Conservation (phyloP, 129 eudicot genomes). For the Escallonia herrerae region DNA sequence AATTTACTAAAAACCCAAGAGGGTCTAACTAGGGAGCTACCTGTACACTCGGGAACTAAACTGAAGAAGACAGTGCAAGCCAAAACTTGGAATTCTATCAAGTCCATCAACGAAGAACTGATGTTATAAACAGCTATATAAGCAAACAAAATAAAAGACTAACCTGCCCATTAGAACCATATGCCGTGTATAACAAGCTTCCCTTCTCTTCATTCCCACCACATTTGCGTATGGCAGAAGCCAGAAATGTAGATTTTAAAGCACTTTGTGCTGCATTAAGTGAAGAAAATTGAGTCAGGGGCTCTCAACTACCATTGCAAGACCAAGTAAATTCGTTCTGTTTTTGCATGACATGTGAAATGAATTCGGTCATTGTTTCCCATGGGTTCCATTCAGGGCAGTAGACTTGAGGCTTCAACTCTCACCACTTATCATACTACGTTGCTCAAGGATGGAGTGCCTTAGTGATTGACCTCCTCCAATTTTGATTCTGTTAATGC, state of each 20-base stretch:
- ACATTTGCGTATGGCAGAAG: conserved; percentile 90
- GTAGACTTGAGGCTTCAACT: too few relatives aligned
- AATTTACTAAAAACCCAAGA: too few relatives aligned
- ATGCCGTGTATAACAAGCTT: conserved; percentile 56
- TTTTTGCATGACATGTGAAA: background rate
- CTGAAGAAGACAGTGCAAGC: too few relatives aligned
- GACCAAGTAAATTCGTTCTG: background rate
- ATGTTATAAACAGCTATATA: too few relatives aligned
- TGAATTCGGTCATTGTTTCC: background rate
- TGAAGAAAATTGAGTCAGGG: conserved; percentile 1
- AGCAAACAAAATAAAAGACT: conserved; percentile 6
- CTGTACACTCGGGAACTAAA: too few relatives aligned
- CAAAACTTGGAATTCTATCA: too few relatives aligned
- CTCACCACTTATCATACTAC: too few relatives aligned
- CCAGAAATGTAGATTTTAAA: conserved; percentile 67
- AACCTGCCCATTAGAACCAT: conserved; percentile 90
- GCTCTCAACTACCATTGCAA: background rate
- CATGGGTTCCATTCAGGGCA: background rate
- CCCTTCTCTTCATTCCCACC: conserved; percentile 99
- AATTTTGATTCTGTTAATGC: too few relatives aligned
- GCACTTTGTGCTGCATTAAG: conserved; percentile 83
- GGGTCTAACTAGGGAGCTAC: too few relatives aligned
- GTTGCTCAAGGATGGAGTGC: too few relatives aligned
- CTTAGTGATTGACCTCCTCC: too few relatives aligned
- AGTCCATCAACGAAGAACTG: too few relatives aligned